Base-by-base conservation (phyloP, 1,284 basidiomycete species). In the Baeospora myosura region DNA sequence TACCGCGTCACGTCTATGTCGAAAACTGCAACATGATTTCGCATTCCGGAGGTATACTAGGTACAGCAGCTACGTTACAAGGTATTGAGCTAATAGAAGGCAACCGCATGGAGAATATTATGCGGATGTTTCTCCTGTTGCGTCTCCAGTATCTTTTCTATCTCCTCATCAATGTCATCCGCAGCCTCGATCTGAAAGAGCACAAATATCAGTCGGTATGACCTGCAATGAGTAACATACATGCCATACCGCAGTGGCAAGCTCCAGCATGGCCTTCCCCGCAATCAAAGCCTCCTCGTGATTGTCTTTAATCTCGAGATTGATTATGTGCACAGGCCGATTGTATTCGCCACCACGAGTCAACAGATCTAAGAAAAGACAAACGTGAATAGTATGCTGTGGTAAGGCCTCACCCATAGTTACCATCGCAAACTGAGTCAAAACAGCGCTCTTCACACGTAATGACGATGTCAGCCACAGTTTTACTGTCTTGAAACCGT, bases 361-460 rank as follows among this genome's bases (percentile, higher is more conserved):
- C 45, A 98, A 70, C 14, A 99, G 68, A 66, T 99, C 96, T 96
- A 51, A 16, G 28, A 31, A 17, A 25, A 20, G 10, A 44, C 50
- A 31, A 54, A 50, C 38, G 5, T 41, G 38, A 38, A 22, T 37
- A 45, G 40, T 47, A 33, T 45, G 34, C 42, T 36, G 37, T 22
- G 40, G 18, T 43, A 45, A 40, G 44, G 31, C 43, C 22, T 24
- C 11, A 36, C 33, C 16, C 16, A 33, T 38, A 47, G 80, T 57
- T 54, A 94, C 94, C 94, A 62, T 98, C 96, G 58, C 95, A 98
- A 14, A 99, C 96, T 2, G 92, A 87, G 59, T 99, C 96, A 62
- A 93, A 99, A 64, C 96, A 99, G 44, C 95, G 77, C 63, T 99
- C 96, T 66, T 98, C 96, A 63, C 96, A 99, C 2, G 96, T 99